Percentiles rank a stretch among this genome's conserved stretches.
Evolutionary conservation across 176 grass and related monocot genomes (phyloP).

Genomic region (Elaeis guineensis): DNA sequence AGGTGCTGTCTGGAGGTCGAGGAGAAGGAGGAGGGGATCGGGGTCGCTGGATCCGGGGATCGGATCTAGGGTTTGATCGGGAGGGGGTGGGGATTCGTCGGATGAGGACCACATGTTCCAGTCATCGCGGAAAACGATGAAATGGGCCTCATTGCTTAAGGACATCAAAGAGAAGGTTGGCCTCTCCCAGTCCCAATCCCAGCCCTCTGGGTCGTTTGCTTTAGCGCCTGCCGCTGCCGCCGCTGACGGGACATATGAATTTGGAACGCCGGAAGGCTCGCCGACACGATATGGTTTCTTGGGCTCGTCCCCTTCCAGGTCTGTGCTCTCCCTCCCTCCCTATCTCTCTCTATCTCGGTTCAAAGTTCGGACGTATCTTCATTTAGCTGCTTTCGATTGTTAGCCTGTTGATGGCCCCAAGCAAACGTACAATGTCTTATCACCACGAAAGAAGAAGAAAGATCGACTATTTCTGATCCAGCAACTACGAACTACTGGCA

Average conservation of each 20-base stretch:
- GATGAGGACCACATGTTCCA: constrained; percentile 69
- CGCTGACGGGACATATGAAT: constrained; percentile 21
- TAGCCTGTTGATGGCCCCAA: no score
- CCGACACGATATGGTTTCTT: constrained; percentile 19
- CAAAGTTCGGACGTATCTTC: no score
- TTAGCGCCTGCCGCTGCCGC: constrained; percentile 23
- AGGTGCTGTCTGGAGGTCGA: background rate
- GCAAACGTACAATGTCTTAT: no score
- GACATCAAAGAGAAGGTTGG: constrained; percentile 75
- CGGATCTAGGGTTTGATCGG: constrained; percentile 54
- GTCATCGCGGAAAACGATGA: constrained; percentile 44
- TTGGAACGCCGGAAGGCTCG: constrained; percentile 1
- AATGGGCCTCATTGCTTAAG: constrained; percentile 99
- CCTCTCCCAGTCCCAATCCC: constrained; percentile 39
- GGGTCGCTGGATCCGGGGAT: constrained; percentile 31
- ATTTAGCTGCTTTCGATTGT: no score
- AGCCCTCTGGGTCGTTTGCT: constrained; percentile 18
- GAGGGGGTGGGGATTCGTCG: constrained; percentile 21
- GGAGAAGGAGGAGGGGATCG: background rate
- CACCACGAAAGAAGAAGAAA: no score
- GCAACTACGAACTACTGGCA: no score
- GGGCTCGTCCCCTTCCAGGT: constrained; percentile 49
- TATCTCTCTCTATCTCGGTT: background rate
- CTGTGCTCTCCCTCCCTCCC: constrained; percentile 1
- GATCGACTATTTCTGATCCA: no score